phyloP scores from a whole-genome alignment of 2,329 filamentous ascomycete species.

The Fusarium fujikuroi region DNA sequence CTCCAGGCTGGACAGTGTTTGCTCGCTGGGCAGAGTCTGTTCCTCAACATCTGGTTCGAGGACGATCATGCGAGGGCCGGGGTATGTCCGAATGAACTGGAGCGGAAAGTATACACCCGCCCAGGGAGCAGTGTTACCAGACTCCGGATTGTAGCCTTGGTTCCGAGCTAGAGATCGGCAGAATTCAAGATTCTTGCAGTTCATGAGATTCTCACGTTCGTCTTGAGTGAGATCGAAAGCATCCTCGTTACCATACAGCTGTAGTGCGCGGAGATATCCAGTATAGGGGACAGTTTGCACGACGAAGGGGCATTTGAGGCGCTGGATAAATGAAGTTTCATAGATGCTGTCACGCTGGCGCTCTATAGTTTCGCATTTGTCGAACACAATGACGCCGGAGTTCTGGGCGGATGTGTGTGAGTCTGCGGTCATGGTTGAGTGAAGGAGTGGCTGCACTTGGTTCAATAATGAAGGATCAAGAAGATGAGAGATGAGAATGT shows the following conservation, averaged over 20 bases:
- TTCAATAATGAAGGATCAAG: not conserved
- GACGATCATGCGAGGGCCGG: not conserved
- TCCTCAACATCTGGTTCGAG: not conserved
- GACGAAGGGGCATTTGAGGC: not conserved
- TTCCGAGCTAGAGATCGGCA: constrained; percentile 4
- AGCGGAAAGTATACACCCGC: constrained; percentile 11
- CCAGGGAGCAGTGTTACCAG: not conserved
- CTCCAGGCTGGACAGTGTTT: not conserved
- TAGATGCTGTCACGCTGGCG: not conserved
- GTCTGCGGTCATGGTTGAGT: not conserved
- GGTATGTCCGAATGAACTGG: not conserved
- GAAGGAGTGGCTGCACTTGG: not conserved
- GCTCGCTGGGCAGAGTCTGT: not conserved
- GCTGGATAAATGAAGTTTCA: not conserved
- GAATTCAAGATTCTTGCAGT: constrained; percentile 7
- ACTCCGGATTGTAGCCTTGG: constrained; percentile 1
- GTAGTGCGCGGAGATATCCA: constrained; percentile 13
- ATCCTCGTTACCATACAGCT: constrained; percentile 21
- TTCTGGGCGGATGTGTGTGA: not conserved
- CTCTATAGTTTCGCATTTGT: constrained; percentile 2
- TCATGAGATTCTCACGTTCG: not conserved
- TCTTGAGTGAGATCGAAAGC: not conserved
- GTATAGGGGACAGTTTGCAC: constrained; percentile 9
- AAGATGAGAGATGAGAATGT: not conserved
- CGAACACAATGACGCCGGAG: not conserved